Base-by-base conservation (phyloP, 306 rosid species). In the Abrus pulchellus region DNA sequence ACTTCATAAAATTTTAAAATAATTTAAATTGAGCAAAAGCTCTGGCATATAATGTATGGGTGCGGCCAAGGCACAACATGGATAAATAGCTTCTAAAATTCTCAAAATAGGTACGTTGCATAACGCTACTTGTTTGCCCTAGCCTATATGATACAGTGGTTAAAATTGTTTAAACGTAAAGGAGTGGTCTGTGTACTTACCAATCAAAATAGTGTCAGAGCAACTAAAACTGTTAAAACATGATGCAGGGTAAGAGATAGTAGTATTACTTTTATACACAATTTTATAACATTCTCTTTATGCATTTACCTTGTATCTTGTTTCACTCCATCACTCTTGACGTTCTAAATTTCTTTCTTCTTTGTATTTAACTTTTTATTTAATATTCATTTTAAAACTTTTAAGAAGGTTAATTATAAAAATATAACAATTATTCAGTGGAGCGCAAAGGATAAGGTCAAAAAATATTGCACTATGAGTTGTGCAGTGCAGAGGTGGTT, bases 101-200 rank as follows among this genome's bases (percentile, higher is more conserved):
- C 54, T 54, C 1, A 54, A 55, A 74, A 74, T 41, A 53, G 72
- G 56, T 34, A 4, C 62, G 14, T 76, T 43, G 44, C 30, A 57
- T 56, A 34, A 14, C 29, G 20, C 14, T 13, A 13, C 41, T 56
- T 73, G 14, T 10, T 33, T 48, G 14, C 12, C 49, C 53, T 40
- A 65, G 34, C 33, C 50, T 44, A 9, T 20, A 2, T 30, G 1
- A 5, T 47, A 33, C 20, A 43, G 59, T 75, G 61, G 55, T 27
- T 80, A 14, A 65, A 20, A 81, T 38, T 44, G 54, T 43, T 61
- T 4, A 20, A 63, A 54, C 53, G 6, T 34, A 52, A 20, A 47
- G 8, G 44, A n/a, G 45, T 13, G 75, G 30, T 5, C 41, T 1
- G 4, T 34, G 71, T 64, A 64, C 70, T 7, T 41, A 0, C 53